Conservation (phyloP, 768 basidiomycete genomes). For the Scleroderma bovista region DNA sequence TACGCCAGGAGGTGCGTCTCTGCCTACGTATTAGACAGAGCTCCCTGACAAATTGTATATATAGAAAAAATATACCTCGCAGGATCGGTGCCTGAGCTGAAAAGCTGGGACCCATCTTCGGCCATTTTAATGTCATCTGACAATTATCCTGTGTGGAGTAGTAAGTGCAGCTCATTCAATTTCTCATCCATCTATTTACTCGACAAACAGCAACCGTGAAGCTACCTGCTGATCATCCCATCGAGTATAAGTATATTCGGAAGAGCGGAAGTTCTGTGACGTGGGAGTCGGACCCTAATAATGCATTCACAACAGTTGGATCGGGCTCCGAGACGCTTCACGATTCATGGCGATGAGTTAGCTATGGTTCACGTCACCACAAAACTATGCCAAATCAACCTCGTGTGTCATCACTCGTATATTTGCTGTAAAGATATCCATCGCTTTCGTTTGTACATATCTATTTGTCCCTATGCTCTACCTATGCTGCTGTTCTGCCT, state of each 20-base stretch:
- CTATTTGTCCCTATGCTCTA: no score
- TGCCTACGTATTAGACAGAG: no score
- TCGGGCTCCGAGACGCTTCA: conserved; percentile 33
- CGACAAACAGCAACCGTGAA: conserved; percentile 47
- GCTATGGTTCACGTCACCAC: no score
- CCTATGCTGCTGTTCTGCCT: no score
- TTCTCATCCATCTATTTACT: background rate
- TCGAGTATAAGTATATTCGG: conserved; percentile 72
- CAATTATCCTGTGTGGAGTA: conserved; percentile 64
- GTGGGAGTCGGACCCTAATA: conserved; percentile 71
- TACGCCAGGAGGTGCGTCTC: conserved; percentile 42
- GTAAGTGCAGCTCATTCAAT: conserved; percentile 36
- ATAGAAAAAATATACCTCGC: conserved; percentile 68
- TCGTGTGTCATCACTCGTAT: no score
- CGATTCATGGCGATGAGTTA: conserved; percentile 43
- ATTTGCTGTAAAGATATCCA: no score
- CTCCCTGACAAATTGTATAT: background rate
- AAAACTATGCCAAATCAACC: no score
- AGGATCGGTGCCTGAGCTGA: conserved; percentile 52
- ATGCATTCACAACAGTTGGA: conserved; percentile 42
- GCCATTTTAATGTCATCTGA: conserved; percentile 50
- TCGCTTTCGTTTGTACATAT: no score
- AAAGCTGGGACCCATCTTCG: conserved; percentile 55
- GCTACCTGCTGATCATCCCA: conserved; percentile 46
- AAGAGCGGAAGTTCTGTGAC: conserved; percentile 50